Evolutionary conservation across 306 rosid species (phyloP).

Genomic region (Medicago ruthenica): DNA sequence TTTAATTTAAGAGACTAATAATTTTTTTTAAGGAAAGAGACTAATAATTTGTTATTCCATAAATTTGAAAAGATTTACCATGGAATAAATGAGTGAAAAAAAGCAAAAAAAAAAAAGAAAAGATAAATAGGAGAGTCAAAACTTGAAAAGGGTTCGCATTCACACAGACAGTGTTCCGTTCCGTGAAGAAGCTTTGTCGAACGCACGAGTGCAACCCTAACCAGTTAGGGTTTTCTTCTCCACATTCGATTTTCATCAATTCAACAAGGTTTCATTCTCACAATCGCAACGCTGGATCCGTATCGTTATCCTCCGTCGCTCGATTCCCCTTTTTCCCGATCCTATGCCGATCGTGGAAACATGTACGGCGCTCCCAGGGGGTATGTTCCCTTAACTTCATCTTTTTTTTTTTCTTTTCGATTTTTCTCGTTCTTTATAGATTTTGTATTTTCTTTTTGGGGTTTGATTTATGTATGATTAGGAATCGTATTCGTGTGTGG

Average conservation of each 20-base stretch:
- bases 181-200: slow-evolving; percentile 25
- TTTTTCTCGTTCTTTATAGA: neutral
- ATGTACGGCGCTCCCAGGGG: slow-evolving; percentile 53
- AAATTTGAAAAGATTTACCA: too few relatives aligned
- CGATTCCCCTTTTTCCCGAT: slow-evolving; percentile 42
- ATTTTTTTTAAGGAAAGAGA: too few relatives aligned
- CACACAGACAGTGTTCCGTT: slow-evolving; percentile 1
- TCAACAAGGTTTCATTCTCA: neutral
- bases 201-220: neutral
- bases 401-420: neutral
- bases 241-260: neutral
- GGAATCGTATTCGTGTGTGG: slow-evolving; percentile 1
- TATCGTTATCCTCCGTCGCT: slow-evolving; percentile 48
- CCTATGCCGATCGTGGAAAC: slow-evolving; percentile 42
- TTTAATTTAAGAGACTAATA: too few relatives aligned
- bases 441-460: neutral
- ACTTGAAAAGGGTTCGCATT: neutral
- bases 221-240: too few relatives aligned
- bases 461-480: slow-evolving; percentile 23
- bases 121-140: neutral
- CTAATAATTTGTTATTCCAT: too few relatives aligned
- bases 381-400: slow-evolving; percentile 26
- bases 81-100: too few relatives aligned
- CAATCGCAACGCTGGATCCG: slow-evolving; percentile 48
- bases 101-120: too few relatives aligned